Base-by-base conservation (phyloP, 495 filamentous ascomycete genomes). In the Penicillium canariense region DNA sequence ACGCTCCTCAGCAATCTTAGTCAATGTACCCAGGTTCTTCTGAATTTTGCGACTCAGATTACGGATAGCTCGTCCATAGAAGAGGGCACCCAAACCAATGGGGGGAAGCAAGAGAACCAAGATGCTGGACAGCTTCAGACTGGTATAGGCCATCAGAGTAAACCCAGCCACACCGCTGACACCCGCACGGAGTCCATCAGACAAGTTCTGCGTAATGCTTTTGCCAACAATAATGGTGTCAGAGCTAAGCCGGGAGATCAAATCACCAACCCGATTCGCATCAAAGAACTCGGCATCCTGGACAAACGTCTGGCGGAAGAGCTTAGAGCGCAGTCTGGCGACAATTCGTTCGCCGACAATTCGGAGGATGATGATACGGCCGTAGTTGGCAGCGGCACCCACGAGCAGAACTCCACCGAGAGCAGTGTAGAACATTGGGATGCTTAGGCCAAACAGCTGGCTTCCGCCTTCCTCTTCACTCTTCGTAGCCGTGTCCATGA, bases 221-320 rank as follows among this genome's bases (percentile, higher is more conserved):
- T 98, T 98, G 59, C 92, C 94, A 28, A 97, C 93, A 58, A 98
- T 92, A 59, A 97, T 87, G 1, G 94, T 97, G 66, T 98, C 94
- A 8, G 91, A 96, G 61, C 91, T 90, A 18, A 98, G 84, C 12
- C 94, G 84, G 43, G 93, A 97, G 61, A 97, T 96, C 60, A 98
- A 73, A 66, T 98, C 94, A 58, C 94, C 94, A 32, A 96, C 91
- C 17, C 95, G 81, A 73, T 98, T 98, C 32, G 94, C 94, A 67
- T 98, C 94, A 67, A 97, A 98, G 77, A 98, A 98, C 66, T 98
- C 94, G 52, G 95, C 95, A 69, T 98, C 91, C 65, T 98, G 94
- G 18, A 91, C 75, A 55, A 95, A 94, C 0, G 94, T 97, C 62
- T 87, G 82, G 48, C 89, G 82, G 75, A 94, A 98, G 18, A 98